Evolutionary conservation across 2,329 filamentous ascomycete species (phyloP), one percentile per base, ranked within the genome.

Genomic region (Cercospora zeina): DNA sequence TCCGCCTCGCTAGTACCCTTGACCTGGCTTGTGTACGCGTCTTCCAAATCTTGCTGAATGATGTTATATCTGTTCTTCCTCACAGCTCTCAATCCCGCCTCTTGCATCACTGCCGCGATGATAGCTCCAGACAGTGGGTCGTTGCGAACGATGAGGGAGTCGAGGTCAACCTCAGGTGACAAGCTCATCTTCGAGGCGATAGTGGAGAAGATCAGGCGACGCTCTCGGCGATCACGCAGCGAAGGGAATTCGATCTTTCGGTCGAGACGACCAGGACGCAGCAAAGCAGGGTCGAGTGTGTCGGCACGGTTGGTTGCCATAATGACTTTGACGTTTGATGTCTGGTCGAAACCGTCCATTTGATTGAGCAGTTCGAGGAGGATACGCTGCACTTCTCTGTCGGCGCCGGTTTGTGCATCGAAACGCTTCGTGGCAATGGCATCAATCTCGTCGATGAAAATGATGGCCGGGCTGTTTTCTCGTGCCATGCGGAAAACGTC

Each of bases 331-430:
- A 99, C 95, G 78, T 99, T 99, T 76, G 91, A 90, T 0, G 92
- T 96, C 79, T 99, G 95, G 77, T 99, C 95, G 81, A 99, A 99
- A 68, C 95, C 95, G 76, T 99, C 95, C 95, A 99, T 99, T 80
- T 99, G 95, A 81, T 99, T 99, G 67, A 99, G 88, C 69, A 99
- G 82, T 78, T 99, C 95, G 64, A 99, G 88, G 63, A 99, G 83
- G 73, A 99, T 99, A 84, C 95, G 93, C 81, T 99, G 95, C 14
- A 99, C 95, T 79, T 99, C 95, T 80, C 95, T 87, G 75, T 99
- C 95, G 68, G 95, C 95, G 77, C 95, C 95, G 3, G 95, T 99
- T 79, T 99, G 95, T 24, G 95, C 95, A 76, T 99, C 95, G 79
- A 99, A 99, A 77, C 95, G 93, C 82, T 99, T 99, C 42, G 95